Evolutionary conservation across 768 basidiomycete species (phyloP), one percentile per base, ranked within the genome.

Genomic region (Suillus ampliporus): DNA sequence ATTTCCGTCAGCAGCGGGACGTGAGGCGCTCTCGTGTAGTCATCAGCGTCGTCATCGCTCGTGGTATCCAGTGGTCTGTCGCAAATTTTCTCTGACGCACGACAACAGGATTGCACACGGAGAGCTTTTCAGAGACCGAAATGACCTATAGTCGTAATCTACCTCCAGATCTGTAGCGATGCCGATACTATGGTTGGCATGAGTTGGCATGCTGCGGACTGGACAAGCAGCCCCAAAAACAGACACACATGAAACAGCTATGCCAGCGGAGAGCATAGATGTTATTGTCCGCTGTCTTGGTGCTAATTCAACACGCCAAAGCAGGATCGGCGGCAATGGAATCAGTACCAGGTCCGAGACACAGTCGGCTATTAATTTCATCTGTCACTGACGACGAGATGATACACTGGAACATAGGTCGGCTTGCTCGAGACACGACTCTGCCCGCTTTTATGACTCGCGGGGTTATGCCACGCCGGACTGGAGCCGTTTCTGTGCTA

Each of bases 101-200:
- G 40, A 61, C 37, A 17, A 65, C 69, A 11, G 31, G 31, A 31
- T 31, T 6, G n/a, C n/a, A n/a, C n/a, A n/a, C 67, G 19, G 62
- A 64, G 37, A 68, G 46, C 69, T 69, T 54, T 58, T 28, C 31
- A n/a, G 54, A 54, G 43, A 57, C 50, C 57, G 56, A n/a, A 19
- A 51, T 13, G 31, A 11, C 11, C 31, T 26, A 10, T 48, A 15
- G 47, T 8, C 8, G 21, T 51, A 21, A 40, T 64, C 52, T 63
- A 66, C 69, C 28, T 68, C 61, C 17, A 63, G 23, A 28, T 71
- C 69, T 51, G 61, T 63, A 35, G 62, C 61, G 23, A 64, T 57
- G 28, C 5, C 34, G 2, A 48, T 57, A 28, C n/a, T n/a, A 65
- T 54, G 11, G 59, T 62, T 6, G 31, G 31, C 31, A 31, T 31